Conservation (phyloP, 2,329 filamentous ascomycete genomes). For the Nectriaceae sp. region DNA sequence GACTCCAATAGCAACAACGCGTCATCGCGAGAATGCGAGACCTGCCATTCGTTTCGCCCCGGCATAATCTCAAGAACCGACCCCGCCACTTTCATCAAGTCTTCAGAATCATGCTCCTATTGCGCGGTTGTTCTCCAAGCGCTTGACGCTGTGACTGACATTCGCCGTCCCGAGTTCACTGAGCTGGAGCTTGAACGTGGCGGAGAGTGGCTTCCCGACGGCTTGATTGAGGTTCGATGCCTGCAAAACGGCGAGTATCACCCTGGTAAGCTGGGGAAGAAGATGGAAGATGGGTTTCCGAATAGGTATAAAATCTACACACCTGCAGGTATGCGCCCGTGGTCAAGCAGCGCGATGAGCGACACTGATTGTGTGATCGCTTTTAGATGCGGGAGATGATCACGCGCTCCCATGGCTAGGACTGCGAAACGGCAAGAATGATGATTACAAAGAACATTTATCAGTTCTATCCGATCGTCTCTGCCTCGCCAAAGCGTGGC, state of each 20-base stretch:
- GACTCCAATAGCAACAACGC: too few relatives aligned
- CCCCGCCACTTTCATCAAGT: neutral
- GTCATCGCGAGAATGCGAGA: too few relatives aligned
- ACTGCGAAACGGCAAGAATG: neutral
- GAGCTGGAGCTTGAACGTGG: slow-evolving; percentile 1
- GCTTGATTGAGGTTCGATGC: neutral
- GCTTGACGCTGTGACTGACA: slow-evolving; percentile 2
- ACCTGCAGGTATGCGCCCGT: neutral
- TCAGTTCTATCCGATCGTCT: neutral
- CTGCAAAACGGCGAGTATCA: neutral
- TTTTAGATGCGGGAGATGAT: slow-evolving; percentile 1
- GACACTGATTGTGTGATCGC: too few relatives aligned
- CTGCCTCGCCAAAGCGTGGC: slow-evolving; percentile 2
- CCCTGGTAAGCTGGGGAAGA: neutral
- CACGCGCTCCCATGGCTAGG: slow-evolving; percentile 1
- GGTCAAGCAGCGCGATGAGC: too few relatives aligned
- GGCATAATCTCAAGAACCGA: neutral
- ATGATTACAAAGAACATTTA: neutral
- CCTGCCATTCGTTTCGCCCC: neutral
- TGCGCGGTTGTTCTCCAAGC: slow-evolving; percentile 1
- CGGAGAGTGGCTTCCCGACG: neutral
- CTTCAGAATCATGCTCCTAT: neutral
- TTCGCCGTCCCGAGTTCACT: slow-evolving; percentile 1
- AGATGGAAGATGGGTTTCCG: neutral
- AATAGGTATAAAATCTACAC: slow-evolving; percentile 2